These are phyloP conservation scores for Paraglomus brasilianum DNA, from an alignment of 192 early-diverging fungal species.

Conservation along the genomic window DNA sequence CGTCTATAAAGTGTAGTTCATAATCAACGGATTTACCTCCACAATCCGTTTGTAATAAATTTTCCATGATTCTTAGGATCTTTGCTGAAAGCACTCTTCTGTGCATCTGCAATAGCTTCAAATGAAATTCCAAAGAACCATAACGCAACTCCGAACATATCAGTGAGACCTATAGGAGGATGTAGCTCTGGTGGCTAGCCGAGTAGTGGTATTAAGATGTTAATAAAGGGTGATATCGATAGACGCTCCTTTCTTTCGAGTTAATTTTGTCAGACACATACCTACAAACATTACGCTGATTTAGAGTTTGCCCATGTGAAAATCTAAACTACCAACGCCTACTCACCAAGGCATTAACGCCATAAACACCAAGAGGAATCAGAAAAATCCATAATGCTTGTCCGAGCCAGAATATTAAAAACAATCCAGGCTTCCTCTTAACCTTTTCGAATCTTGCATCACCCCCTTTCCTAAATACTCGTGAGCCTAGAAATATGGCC, in stretches of 20 bases:
- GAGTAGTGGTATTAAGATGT: background rate
- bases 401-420: background rate
- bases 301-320: no score
- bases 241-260: background rate
- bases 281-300: no score
- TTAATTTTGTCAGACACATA: background rate
- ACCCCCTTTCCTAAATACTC: background rate
- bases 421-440: background rate
- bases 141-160: background rate
- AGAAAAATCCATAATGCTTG: background rate
- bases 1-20: background rate
- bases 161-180: background rate
- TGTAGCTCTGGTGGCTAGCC: background rate
- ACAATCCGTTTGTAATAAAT: constrained; percentile 6
- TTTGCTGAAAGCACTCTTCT: background rate
- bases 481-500: background rate
- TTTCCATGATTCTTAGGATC: background rate
- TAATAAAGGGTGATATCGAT: background rate
- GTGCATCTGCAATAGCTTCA: constrained; percentile 5
- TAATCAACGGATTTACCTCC: background rate
- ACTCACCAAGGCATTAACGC: background rate
- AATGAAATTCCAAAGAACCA: background rate
- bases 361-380: background rate
- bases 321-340: no score
- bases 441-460: background rate